Percentiles rank a stretch among this genome's conserved stretches.
These are phyloP conservation scores for Talaromyces adpressus DNA, from an alignment of 495 filamentous ascomycete species.

Conservation along the genomic window DNA sequence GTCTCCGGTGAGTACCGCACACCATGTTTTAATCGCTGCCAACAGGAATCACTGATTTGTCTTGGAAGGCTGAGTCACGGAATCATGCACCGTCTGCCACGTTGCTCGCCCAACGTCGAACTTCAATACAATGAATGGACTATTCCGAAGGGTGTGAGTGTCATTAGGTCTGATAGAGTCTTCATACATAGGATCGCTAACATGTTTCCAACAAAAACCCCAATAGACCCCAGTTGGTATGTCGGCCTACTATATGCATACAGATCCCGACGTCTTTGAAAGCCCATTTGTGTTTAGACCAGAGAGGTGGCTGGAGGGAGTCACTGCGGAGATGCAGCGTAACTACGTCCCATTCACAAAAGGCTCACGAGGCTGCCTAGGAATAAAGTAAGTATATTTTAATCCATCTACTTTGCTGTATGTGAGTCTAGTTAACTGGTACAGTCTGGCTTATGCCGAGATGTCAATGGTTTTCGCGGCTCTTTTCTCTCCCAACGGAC, in stretches of 20 bases:
- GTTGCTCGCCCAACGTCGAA: conserved; percentile 32
- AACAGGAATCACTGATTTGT: not conserved
- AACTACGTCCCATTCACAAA: conserved; percentile 65
- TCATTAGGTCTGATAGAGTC: conserved; percentile 5
- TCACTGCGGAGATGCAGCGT: conserved; percentile 68
- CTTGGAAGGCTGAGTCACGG: conserved; percentile 38
- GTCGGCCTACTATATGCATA: conserved; percentile 39
- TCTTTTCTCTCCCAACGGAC: conserved; percentile 21
- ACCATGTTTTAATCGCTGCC: not conserved
- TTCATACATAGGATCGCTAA: conserved; percentile 9
- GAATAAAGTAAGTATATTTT: conserved; percentile 24
- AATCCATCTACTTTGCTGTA: not conserved
- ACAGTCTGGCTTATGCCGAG: conserved; percentile 33
- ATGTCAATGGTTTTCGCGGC: conserved; percentile 28
- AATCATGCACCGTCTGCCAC: conserved; percentile 28
- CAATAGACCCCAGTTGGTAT: conserved; percentile 38
- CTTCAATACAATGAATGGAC: conserved; percentile 34
- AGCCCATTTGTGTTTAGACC: conserved; percentile 55
- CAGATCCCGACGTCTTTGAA: conserved; percentile 49
- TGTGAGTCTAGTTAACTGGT: not conserved
- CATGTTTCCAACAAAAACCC: not conserved
- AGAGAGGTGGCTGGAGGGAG: conserved; percentile 51
- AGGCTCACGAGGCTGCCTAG: conserved; percentile 38
- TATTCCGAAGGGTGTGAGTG: conserved; percentile 24
- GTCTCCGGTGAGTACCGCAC: not conserved